phyloP scores from a whole-genome alignment of 495 filamentous ascomycete species.

The Pseudomonodictys pantanalensis region DNA sequence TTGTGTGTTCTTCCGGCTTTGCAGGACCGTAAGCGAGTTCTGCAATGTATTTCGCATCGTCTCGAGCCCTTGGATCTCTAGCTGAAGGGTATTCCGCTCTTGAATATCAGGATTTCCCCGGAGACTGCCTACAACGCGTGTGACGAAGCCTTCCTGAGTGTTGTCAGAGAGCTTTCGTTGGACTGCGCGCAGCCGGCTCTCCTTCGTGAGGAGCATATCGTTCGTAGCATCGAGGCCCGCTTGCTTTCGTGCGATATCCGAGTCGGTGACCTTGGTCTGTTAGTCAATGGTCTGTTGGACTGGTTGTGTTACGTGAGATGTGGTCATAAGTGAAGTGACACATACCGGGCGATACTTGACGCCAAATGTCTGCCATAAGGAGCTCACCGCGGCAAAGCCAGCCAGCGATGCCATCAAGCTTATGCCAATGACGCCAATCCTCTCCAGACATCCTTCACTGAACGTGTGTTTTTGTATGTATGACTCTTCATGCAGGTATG shows the following conservation, averaged over 20 bases:
- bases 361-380: slow-evolving; percentile 76
- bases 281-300: neutral
- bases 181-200: slow-evolving; percentile 61
- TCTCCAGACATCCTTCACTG: slow-evolving; percentile 69
- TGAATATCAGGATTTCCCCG: slow-evolving; percentile 59
- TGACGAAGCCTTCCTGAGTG: slow-evolving; percentile 57
- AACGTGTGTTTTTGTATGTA: slow-evolving; percentile 46
- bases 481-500: slow-evolving; percentile 40
- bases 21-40: slow-evolving; percentile 56
- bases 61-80: slow-evolving; percentile 76
- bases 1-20: slow-evolving; percentile 56
- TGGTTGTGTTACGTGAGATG: too few relatives aligned
- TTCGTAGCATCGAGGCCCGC: slow-evolving; percentile 70
- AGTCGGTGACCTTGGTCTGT: slow-evolving; percentile 54
- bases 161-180: slow-evolving; percentile 60
- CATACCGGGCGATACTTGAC: slow-evolving; percentile 50
- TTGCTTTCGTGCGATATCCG: slow-evolving; percentile 67
- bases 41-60: slow-evolving; percentile 68
- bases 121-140: slow-evolving; percentile 63
- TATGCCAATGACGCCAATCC: slow-evolving; percentile 77
- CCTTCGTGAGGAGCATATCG: slow-evolving; percentile 69
- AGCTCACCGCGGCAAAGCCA: slow-evolving; percentile 76
- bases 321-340: too few relatives aligned
- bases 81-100: slow-evolving; percentile 61
- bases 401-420: slow-evolving; percentile 77